These are phyloP conservation scores for Urochloa ruziziensis DNA, from an alignment of 176 grass and related monocot species.

Conservation along the genomic window DNA sequence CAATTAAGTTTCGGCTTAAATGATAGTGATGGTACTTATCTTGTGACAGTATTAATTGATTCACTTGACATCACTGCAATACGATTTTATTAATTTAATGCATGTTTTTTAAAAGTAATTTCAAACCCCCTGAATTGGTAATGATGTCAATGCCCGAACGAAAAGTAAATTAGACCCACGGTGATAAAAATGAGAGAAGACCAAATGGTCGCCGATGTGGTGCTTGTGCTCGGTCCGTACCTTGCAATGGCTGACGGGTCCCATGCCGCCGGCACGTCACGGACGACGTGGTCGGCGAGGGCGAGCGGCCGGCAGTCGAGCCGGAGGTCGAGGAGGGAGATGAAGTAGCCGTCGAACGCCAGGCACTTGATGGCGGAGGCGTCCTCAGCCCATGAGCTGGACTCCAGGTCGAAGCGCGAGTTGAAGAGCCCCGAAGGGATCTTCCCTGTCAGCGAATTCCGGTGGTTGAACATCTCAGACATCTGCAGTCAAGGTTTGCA, in stretches of 20 bases:
- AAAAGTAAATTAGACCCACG: background rate
- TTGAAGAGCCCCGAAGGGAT: constrained; percentile 93
- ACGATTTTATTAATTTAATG: background rate
- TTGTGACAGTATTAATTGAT: background rate
- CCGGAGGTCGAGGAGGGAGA: constrained; percentile 81
- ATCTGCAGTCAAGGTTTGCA: constrained; percentile 52
- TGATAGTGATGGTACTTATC: too few species aligned
- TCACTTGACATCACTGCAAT: background rate
- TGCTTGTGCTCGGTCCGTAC: constrained; percentile 23
- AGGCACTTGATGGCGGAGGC: constrained; percentile 65
- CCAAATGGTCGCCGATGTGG: background rate
- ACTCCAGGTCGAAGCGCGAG: constrained; percentile 48
- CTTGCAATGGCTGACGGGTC: constrained; percentile 66
- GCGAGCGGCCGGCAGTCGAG: constrained; percentile 53
- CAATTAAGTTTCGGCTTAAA: background rate
- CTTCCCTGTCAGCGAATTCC: constrained; percentile 68
- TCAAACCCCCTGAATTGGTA: background rate
- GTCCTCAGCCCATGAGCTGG: constrained; percentile 69
- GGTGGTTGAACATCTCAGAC: constrained; percentile 81
- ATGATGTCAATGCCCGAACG: background rate
- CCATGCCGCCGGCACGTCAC: constrained; percentile 58
- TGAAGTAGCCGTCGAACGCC: constrained; percentile 87
- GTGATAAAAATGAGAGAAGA: background rate
- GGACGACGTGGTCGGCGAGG: constrained; percentile 46
- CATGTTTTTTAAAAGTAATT: background rate